Percentiles rank a stretch among this genome's conserved stretches.
Evolutionary conservation across 495 filamentous ascomycete genomes (phyloP).

Genomic region (Penicillium manginii): DNA sequence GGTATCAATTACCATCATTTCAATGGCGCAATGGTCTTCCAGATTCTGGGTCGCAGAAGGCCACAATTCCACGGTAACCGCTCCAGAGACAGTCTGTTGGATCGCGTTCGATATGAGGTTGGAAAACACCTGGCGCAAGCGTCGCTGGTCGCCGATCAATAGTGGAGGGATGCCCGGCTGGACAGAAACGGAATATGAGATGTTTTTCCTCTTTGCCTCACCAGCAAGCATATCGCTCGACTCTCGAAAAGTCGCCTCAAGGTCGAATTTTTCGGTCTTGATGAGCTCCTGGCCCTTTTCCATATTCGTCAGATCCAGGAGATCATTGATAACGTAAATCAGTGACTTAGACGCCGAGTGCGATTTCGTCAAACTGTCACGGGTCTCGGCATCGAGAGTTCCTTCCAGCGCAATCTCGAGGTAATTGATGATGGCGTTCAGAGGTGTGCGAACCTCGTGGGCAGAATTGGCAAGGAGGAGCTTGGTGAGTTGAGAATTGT

Average conservation of each 20-base stretch:
- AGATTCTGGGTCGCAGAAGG: constrained; percentile 41
- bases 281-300: constrained; percentile 81
- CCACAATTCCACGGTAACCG: constrained; percentile 71
- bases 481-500: constrained; percentile 79
- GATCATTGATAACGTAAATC: constrained; percentile 95
- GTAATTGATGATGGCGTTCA: constrained; percentile 97
- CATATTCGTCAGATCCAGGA: constrained; percentile 88
- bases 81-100: constrained; percentile 74
- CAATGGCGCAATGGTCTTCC: constrained; percentile 58
- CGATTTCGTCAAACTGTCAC: constrained; percentile 77
- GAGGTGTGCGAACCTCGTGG: constrained; percentile 90
- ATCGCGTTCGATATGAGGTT: constrained; percentile 89
- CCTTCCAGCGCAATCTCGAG: constrained; percentile 93
- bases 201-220: constrained; percentile 76
- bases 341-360: constrained; percentile 94
- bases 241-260: constrained; percentile 72
- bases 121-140: constrained; percentile 76
- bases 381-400: constrained; percentile 76
- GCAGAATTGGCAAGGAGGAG: constrained; percentile 89
- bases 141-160: constrained; percentile 79
- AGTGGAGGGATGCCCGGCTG: constrained; percentile 68
- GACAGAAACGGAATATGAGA: constrained; percentile 67
- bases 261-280: constrained; percentile 81
- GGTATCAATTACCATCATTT: constrained; percentile 78
- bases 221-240: constrained; percentile 73